These are phyloP conservation scores for Parachaetomium inaequale DNA, from an alignment of 495 filamentous ascomycete genomes.

Conservation along the genomic window DNA sequence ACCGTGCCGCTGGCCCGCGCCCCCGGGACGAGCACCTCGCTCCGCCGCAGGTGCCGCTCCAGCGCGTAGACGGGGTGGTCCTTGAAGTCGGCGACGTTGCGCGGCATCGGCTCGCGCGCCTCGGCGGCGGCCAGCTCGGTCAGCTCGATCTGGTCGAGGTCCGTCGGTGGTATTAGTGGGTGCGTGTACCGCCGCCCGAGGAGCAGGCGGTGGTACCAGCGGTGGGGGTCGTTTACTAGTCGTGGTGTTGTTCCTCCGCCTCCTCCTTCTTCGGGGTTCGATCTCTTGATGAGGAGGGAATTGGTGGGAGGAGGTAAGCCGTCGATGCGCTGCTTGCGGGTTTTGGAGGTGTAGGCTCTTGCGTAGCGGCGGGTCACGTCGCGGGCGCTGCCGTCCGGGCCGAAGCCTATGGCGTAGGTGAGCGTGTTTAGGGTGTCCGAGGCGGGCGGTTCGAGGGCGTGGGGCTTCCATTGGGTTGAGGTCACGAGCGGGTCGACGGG, in stretches of 20 bases:
- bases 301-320: slow-evolving; percentile 17
- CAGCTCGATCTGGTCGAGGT: slow-evolving; percentile 78
- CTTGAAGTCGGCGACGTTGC: slow-evolving; percentile 87
- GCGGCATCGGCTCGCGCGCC: slow-evolving; percentile 79
- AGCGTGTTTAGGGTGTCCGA: slow-evolving; percentile 68
- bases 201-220: slow-evolving; percentile 71
- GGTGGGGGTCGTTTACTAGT: slow-evolving; percentile 58
- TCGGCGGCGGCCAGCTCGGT: slow-evolving; percentile 67
- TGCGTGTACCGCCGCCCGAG: slow-evolving; percentile 57
- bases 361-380: slow-evolving; percentile 81
- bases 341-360: slow-evolving; percentile 85
- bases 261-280: too few relatives aligned
- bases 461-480: slow-evolving; percentile 65
- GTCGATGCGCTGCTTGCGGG: slow-evolving; percentile 71
- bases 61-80: slow-evolving; percentile 87
- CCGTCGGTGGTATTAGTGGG: slow-evolving; percentile 41
- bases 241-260: too few relatives aligned
- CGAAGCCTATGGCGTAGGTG: slow-evolving; percentile 82
- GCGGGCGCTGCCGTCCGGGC: slow-evolving; percentile 63
- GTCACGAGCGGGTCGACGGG: slow-evolving; percentile 84
- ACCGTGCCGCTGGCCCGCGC: slow-evolving; percentile 74
- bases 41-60: slow-evolving; percentile 77
- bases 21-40: slow-evolving; percentile 71
- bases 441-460: slow-evolving; percentile 72
- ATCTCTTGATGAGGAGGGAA: not conserved